Evolutionary conservation across 306 rosid species (phyloP).

Genomic region (Cotoneaster glaucophyllus): DNA sequence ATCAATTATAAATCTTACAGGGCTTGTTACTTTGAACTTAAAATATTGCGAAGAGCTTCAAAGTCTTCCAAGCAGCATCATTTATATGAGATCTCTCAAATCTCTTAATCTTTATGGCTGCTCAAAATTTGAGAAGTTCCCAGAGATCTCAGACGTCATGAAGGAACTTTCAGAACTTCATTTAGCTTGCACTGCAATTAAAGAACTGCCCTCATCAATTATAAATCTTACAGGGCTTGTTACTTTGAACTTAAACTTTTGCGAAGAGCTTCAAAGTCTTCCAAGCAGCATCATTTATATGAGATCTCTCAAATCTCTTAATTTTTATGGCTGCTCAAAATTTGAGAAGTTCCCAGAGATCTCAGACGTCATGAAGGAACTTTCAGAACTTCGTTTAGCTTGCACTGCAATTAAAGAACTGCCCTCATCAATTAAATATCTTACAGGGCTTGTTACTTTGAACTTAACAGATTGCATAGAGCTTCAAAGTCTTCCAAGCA

Average conservation of each 20-base stretch:
- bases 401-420: background rate
- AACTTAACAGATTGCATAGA: background rate
- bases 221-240: background rate
- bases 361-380: background rate
- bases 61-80: conserved; percentile 6
- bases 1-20: background rate
- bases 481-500: no score
- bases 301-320: no score
- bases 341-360: background rate
- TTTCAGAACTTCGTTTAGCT: background rate
- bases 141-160: background rate
- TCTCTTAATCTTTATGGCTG: background rate
- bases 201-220: background rate
- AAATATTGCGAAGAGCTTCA: background rate
- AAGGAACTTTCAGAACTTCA: background rate
- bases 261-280: background rate
- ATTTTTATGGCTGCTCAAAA: background rate
- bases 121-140: background rate
- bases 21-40: background rate
- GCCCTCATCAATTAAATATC: background rate
- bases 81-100: background rate
- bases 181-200: background rate
- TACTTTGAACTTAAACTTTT: background rate
- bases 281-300: background rate
- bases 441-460: background rate